A percentile compares a stretch with the other conserved stretches of the same genome.
phyloP scores from a whole-genome alignment of 805 yeast species.

The Lachancea fermentati region DNA sequence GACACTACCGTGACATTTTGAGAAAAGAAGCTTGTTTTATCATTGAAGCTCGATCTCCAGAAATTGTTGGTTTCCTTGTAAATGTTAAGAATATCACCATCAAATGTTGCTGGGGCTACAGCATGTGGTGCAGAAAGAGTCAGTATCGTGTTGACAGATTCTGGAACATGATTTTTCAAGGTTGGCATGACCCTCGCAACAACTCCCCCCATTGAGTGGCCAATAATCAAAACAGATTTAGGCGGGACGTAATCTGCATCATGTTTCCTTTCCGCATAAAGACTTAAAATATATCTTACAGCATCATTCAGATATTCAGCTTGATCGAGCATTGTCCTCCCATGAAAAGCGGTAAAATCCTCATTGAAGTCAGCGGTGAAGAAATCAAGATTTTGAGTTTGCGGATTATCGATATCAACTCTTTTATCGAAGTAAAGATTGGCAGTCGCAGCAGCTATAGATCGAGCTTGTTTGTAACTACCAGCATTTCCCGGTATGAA shows the following conservation, averaged over 20 bases:
- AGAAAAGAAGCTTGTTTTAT: slow-evolving; percentile 21
- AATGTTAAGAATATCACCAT: slow-evolving; percentile 73
- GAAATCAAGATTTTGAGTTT: slow-evolving; percentile 59
- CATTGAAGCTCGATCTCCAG: slow-evolving; percentile 63
- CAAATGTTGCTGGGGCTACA: slow-evolving; percentile 88
- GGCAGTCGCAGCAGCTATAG: slow-evolving; percentile 82
- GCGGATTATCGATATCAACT: slow-evolving; percentile 20
- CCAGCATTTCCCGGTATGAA: slow-evolving; percentile 99
- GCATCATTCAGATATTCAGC: slow-evolving; percentile 93
- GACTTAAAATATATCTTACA: slow-evolving; percentile 60
- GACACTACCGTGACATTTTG: slow-evolving; percentile 66
- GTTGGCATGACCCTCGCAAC: slow-evolving; percentile 84
- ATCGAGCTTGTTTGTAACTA: slow-evolving; percentile 79
- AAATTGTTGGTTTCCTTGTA: slow-evolving; percentile 70
- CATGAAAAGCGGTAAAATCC: slow-evolving; percentile 94
- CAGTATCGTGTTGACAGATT: slow-evolving; percentile 74
- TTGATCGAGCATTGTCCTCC: slow-evolving; percentile 87
- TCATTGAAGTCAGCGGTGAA: slow-evolving; percentile 93
- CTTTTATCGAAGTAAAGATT: slow-evolving; percentile 40
- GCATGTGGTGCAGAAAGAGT: slow-evolving; percentile 91
- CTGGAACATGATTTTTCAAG: slow-evolving; percentile 63
- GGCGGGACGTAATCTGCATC: slow-evolving; percentile 37
- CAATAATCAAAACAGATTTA: slow-evolving; percentile 68
- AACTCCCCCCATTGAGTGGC: slow-evolving; percentile 97
- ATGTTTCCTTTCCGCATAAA: slow-evolving; percentile 43